Evolutionary conservation across 768 basidiomycete species (phyloP), one percentile per base, ranked within the genome.

Genomic region (Suillus cothurnatus): DNA sequence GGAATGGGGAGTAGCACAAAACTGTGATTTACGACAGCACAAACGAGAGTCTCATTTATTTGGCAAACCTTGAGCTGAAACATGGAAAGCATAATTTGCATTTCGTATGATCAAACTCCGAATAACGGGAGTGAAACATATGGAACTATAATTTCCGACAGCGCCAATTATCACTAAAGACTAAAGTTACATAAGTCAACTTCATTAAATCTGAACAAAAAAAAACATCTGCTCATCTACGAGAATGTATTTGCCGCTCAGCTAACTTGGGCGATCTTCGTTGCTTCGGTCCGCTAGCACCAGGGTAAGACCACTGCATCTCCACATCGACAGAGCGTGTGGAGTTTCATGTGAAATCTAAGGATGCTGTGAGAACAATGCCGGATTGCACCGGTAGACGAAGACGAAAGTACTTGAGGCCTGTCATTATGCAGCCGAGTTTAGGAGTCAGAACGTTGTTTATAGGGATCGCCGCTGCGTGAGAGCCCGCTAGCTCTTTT

Each of bases 371-470:
- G 34, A 36, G 56, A 34, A 57, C 36, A 58, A 26, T 3, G 36
- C 36, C 39, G 39, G 39, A 21, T 59, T 38, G 26, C 38, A 58
- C 57, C 38, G 38, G 58, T 31, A 41, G 39, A 59, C 39, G 26
- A 39, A 58, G 39, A 12, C 23, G 36, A 58, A 38, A 36, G 36
- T 34, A 34, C 34, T 34, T 34, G 12, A 3, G 57, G 19, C 36
- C 49, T 57, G 61, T 61, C 49, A 38, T 61, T 9, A 26, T 32
- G 17, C 31, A 61, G 23, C 61, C 56, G 49, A 62, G 53, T 62
- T 34, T 62, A 59, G 55, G 56, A 61, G 61, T 62, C 19, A 59
- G 19, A 41, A 59, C 12, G 58, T 59, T 59, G 58, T 58, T 58
- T 58, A 58, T 58, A 59, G 38, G 57, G 39, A 59, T 59, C 39